A percentile compares a stretch with the other conserved stretches of the same genome.
Evolutionary conservation across 345 rosid genomes (phyloP).

Genomic region (Brassica incana): DNA sequence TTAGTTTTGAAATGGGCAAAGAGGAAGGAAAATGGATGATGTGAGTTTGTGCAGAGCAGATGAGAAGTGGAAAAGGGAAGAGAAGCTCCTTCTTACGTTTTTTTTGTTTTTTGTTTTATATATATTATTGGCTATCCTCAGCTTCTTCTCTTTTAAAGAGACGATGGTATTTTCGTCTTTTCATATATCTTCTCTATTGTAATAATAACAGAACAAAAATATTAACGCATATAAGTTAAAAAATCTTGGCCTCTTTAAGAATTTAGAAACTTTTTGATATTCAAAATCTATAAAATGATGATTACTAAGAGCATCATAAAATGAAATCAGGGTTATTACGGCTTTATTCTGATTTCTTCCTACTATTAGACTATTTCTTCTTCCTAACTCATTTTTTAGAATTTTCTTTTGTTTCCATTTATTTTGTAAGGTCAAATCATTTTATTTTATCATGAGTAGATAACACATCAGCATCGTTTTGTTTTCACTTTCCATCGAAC

Average conservation of each 20-base stretch:
- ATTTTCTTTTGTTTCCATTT: neutral
- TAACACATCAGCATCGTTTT: neutral
- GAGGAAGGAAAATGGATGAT: constrained; percentile 23
- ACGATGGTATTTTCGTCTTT: too few species aligned
- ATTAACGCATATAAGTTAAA: neutral
- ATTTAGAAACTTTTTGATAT: neutral
- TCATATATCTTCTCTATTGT: too few species aligned
- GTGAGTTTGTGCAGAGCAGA: constrained; percentile 33
- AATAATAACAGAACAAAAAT: neutral
- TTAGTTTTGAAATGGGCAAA: constrained; percentile 5
- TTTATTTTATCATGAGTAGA: neutral
- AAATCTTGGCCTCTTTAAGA: neutral
- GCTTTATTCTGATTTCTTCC: too few species aligned
- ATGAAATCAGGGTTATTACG: too few species aligned
- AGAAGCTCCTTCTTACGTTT: constrained; percentile 23
- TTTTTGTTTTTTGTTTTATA: neutral
- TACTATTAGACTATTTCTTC: neutral
- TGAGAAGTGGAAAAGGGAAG: constrained; percentile 9
- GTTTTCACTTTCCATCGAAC: neutral
- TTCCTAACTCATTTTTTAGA: neutral
- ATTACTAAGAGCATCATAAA: too few species aligned
- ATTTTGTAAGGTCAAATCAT: neutral
- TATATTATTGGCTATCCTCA: too few species aligned
- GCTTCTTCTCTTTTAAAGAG: neutral
- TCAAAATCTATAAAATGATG: neutral